These are phyloP conservation scores for Vigna unguiculata DNA, from an alignment of 306 rosid species.

Conservation along the genomic window DNA sequence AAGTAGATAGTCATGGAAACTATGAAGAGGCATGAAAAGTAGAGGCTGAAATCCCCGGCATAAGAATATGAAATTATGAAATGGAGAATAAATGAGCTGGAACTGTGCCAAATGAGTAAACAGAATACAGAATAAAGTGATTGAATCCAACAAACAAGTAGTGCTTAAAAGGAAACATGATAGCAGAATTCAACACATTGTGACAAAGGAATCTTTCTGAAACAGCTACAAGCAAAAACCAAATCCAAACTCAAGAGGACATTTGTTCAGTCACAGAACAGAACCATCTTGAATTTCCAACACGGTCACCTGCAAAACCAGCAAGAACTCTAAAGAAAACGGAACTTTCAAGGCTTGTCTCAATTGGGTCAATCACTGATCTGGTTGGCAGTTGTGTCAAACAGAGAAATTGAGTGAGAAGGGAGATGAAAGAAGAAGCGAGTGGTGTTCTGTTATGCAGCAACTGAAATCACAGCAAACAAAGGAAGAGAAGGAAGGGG, in stretches of 20 bases:
- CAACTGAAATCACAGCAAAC: constrained; percentile 33
- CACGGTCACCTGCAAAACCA: constrained; percentile 46
- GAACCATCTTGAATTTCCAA: constrained; percentile 41
- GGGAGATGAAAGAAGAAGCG: constrained; percentile 41
- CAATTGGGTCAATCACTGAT: constrained; percentile 57
- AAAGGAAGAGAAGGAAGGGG: constrained; percentile 33
- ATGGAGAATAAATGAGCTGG: background rate
- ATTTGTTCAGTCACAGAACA: constrained; percentile 44
- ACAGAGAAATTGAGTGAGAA: constrained; percentile 42
- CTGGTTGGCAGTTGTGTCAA: constrained; percentile 44
- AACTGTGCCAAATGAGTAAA: constrained; percentile 4
- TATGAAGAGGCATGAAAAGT: constrained; percentile 3
- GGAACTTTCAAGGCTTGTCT: constrained; percentile 32
- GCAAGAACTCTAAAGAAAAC: constrained; percentile 26
- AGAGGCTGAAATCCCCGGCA: constrained; percentile 5
- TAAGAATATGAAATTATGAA: constrained; percentile 35
- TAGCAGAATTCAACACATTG: constrained; percentile 35
- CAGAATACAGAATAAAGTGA: constrained; percentile 25
- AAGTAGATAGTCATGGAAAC: constrained; percentile 22
- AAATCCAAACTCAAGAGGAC: constrained; percentile 43
- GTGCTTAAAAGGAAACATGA: constrained; percentile 22
- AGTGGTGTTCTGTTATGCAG: background rate
- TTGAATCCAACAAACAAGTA: constrained; percentile 38
- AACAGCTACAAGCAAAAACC: constrained; percentile 30
- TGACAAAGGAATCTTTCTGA: constrained; percentile 40